These are phyloP conservation scores for sunflower (Helianthus annuus) DNA, from an alignment of 129 eudicot species.

Conservation along the genomic window DNA sequence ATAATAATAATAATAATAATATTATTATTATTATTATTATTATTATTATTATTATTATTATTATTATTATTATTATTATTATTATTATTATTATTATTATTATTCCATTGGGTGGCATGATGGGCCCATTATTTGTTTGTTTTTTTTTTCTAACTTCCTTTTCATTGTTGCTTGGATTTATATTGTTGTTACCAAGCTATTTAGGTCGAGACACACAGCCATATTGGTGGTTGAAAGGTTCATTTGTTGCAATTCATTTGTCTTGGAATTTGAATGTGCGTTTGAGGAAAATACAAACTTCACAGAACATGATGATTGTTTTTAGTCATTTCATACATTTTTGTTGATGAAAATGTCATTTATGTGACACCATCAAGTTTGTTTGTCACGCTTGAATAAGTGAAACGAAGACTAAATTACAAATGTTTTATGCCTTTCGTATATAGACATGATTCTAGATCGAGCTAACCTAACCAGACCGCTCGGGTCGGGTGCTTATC, in stretches of 20 bases:
- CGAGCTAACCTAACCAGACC: slow-evolving; percentile 2
- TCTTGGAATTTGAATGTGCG: slow-evolving; percentile 26
- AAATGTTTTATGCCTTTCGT: neutral
- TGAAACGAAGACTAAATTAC: slow-evolving; percentile 12
- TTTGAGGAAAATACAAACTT: slow-evolving; percentile 15
- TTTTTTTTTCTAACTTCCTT: neutral
- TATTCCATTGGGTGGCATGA: neutral
- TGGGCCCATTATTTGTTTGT: neutral
- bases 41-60: too few relatives aligned
- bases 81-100: too few relatives aligned
- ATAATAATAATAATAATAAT: too few relatives aligned
- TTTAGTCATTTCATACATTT: slow-evolving; percentile 22
- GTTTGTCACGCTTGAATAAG: neutral
- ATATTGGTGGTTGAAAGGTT: slow-evolving; percentile 35
- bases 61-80: too few relatives aligned
- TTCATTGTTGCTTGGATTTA: slow-evolving; percentile 24
- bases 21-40: too few relatives aligned
- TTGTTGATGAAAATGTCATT: slow-evolving; percentile 32
- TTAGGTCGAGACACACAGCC: slow-evolving; percentile 24
- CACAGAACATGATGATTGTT: slow-evolving; percentile 24
- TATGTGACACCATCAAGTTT: slow-evolving; percentile 3
- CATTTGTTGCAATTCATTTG: slow-evolving; percentile 31
- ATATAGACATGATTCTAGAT: slow-evolving; percentile 1
- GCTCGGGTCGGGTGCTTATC: neutral
- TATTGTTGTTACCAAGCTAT: slow-evolving; percentile 9